A percentile compares a stretch with the other conserved stretches of the same genome.
phyloP scores from a whole-genome alignment of 1,284 basidiomycete genomes.

The Cryptococcus floricola region DNA sequence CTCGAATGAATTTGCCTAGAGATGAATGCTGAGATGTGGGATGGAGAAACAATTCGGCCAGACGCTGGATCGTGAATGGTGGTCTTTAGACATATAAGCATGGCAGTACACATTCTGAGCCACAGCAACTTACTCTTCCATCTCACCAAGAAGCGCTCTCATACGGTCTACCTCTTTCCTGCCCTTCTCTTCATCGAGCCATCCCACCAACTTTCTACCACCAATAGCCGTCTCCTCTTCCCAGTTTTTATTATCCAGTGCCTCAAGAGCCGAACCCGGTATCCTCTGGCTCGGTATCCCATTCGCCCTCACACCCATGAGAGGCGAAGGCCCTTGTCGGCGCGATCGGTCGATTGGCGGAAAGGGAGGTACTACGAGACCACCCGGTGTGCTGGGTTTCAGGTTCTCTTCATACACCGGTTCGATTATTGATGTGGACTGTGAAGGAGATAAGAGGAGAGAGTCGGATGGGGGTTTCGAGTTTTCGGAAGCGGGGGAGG shows the following conservation, averaged over 20 bases:
- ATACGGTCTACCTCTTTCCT: slow-evolving; percentile 60
- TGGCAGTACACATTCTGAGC: neutral
- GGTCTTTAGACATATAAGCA: slow-evolving; percentile 50
- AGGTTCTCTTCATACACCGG: slow-evolving; percentile 24
- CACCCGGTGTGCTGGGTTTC: slow-evolving; percentile 54
- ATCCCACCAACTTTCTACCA: slow-evolving; percentile 55
- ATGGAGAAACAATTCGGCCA: slow-evolving; percentile 75
- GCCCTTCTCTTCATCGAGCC: slow-evolving; percentile 59
- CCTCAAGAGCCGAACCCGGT: slow-evolving; percentile 7
- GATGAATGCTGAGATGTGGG: slow-evolving; percentile 71
- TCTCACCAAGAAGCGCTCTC: slow-evolving; percentile 66
- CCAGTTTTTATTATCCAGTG: slow-evolving; percentile 26
- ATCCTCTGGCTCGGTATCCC: slow-evolving; percentile 9
- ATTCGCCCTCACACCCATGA: slow-evolving; percentile 4
- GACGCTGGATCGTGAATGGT: slow-evolving; percentile 88
- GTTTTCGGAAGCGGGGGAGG: slow-evolving; percentile 53
- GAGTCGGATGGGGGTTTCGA: slow-evolving; percentile 21
- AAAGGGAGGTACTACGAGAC: slow-evolving; percentile 74
- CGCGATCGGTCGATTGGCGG: slow-evolving; percentile 55
- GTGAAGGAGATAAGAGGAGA: slow-evolving; percentile 42
- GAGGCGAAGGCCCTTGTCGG: slow-evolving; percentile 26
- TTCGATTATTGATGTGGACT: slow-evolving; percentile 31
- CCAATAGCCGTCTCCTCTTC: slow-evolving; percentile 48
- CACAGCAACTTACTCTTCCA: slow-evolving; percentile 46
- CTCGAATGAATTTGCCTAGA: slow-evolving; percentile 85